phyloP scores from a whole-genome alignment of 306 rosid genomes.

The Quercus agrifolia region DNA sequence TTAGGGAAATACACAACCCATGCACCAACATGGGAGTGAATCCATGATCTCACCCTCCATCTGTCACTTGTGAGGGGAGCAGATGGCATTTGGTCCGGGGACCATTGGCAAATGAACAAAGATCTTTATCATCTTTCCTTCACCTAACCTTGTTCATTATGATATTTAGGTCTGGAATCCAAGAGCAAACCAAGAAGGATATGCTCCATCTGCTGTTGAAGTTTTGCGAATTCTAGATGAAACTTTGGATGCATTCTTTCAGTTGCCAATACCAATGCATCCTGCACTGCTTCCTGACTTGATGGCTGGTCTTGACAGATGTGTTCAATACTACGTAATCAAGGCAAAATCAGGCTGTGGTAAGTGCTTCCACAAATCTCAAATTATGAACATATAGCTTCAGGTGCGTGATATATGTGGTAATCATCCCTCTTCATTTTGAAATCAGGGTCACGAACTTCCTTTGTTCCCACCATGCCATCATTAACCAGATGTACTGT shows the following conservation, averaged over 20 bases:
- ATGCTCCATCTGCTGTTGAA: constrained; percentile 90
- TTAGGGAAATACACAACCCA: neutral
- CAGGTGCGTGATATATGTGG: constrained; percentile 10
- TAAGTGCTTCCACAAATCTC: constrained; percentile 27
- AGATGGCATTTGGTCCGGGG: neutral
- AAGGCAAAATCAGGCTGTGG: constrained; percentile 97
- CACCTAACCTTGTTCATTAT: constrained; percentile 32
- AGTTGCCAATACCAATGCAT: constrained; percentile 95
- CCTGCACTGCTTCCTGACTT: constrained; percentile 94
- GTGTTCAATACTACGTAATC: constrained; percentile 73
- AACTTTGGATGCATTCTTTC: constrained; percentile 90
- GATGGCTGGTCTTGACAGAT: constrained; percentile 85
- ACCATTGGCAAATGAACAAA: neutral
- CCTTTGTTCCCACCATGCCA: constrained; percentile 87
- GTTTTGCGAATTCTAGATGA: constrained; percentile 81
- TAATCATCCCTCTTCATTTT: constrained; percentile 28
- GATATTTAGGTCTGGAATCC: constrained; percentile 74
- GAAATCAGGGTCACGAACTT: constrained; percentile 71
- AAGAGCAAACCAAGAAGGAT: constrained; percentile 67
- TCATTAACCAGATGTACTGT: constrained; percentile 84
- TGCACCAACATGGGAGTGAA: neutral
- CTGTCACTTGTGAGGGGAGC: neutral
- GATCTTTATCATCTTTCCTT: constrained; percentile 4
- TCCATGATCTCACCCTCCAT: neutral
- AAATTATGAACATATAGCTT: constrained; percentile 7